Percentiles rank a stretch among this genome's conserved stretches.
These are phyloP conservation scores for Colletotrichum brevisporum DNA, from an alignment of 2,329 filamentous ascomycete species.

Conservation along the genomic window DNA sequence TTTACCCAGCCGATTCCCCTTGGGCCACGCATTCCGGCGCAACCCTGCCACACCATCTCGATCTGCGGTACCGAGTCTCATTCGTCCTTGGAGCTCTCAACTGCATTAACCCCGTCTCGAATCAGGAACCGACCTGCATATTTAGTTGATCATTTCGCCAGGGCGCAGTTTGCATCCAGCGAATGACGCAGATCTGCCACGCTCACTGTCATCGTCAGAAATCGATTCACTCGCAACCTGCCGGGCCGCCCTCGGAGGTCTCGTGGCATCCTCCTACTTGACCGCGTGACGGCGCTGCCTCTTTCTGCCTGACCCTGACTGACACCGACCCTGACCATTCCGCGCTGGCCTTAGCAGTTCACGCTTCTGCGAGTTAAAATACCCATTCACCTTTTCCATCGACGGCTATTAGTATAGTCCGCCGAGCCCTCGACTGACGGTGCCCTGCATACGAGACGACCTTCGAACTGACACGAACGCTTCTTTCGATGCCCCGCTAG, in stretches of 20 bases:
- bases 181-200: constrained; percentile 39
- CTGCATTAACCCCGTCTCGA: constrained; percentile 37
- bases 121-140: constrained; percentile 38
- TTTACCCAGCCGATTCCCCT: constrained; percentile 28
- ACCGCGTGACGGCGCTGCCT: constrained; percentile 40
- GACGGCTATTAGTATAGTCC: not conserved
- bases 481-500: constrained; percentile 27
- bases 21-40: constrained; percentile 32
- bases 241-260: constrained; percentile 33
- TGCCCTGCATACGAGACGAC: constrained; percentile 10
- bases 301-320: constrained; percentile 22
- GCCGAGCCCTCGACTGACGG: not conserved
- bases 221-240: constrained; percentile 35
- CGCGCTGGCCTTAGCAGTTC: constrained; percentile 10
- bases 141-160: constrained; percentile 39
- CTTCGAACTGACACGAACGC: constrained; percentile 24
- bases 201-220: constrained; percentile 39
- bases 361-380: constrained; percentile 7
- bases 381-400: not conserved
- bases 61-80: constrained; percentile 26
- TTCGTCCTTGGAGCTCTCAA: constrained; percentile 26
- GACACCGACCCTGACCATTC: not conserved
- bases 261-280: constrained; percentile 43
- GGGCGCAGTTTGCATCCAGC: constrained; percentile 38
- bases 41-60: constrained; percentile 37